Percentiles rank a stretch among this genome's conserved stretches.
Evolutionary conservation across 2,329 filamentous ascomycete genomes (phyloP).

Genomic region (Chaetomiaceae sp.): DNA sequence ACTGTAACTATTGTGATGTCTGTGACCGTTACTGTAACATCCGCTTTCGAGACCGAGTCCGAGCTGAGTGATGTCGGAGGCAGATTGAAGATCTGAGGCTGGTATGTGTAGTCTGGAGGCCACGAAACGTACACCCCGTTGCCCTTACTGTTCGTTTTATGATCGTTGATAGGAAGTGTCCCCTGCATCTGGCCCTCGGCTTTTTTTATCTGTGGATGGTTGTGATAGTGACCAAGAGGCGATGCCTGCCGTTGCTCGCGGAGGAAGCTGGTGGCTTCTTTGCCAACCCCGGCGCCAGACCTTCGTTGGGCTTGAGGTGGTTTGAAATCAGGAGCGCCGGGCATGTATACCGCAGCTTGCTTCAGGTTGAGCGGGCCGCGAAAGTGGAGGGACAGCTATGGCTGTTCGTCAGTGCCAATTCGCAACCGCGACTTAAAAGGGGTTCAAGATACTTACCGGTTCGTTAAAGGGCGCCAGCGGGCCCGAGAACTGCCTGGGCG

Average conservation of each 20-base stretch:
- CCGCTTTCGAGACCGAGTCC: background rate
- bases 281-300: background rate
- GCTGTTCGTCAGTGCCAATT: background rate
- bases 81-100: background rate
- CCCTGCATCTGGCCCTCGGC: background rate
- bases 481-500: conserved; percentile 52
- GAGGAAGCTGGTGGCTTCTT: background rate
- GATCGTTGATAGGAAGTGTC: background rate
- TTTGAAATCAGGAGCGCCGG: conserved; percentile 25
- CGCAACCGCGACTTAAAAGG: conserved; percentile 10
- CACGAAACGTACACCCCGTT: background rate
- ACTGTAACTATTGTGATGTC: background rate
- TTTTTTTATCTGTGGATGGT: background rate
- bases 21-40: background rate
- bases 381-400: conserved; percentile 65
- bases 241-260: background rate
- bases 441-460: conserved; percentile 53
- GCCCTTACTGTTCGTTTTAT: background rate
- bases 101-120: background rate
- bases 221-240: background rate
- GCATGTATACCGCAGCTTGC: conserved; percentile 65
- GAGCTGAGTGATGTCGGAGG: background rate
- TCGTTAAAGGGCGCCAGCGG: conserved; percentile 64
- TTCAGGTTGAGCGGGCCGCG: conserved; percentile 65
- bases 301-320: background rate